A percentile compares a stretch with the other conserved stretches of the same genome.
Conservation (phyloP, 1,284 basidiomycete species). For the Apiotrichum mycotoxinovorans region DNA sequence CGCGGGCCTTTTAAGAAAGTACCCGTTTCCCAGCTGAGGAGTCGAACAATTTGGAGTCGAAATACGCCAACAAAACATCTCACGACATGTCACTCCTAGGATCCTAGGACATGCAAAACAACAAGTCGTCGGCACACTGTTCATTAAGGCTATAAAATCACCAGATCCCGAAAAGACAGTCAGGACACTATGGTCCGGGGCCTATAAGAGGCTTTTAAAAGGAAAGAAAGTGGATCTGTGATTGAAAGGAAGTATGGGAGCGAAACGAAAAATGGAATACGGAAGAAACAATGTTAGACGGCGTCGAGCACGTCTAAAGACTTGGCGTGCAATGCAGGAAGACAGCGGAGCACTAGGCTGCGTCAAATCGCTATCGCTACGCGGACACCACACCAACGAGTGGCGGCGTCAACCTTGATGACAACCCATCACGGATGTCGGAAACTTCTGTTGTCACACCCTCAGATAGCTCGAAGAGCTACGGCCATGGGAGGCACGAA, state of each 20-base stretch:
- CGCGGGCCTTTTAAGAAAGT: too few relatives aligned
- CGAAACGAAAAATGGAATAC: slow-evolving; percentile 2
- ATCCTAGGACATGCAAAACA: too few relatives aligned
- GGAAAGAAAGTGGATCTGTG: slow-evolving; percentile 1
- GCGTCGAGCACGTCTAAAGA: background rate
- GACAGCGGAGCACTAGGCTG: background rate
- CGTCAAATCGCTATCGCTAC: background rate
- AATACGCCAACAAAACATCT: background rate
- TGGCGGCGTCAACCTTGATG: slow-evolving; percentile 1
- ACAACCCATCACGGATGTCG: slow-evolving; percentile 12
- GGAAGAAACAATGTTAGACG: background rate
- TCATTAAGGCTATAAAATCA: background rate
- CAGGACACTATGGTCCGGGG: background rate
- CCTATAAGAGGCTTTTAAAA: background rate
- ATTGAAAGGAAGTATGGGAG: background rate
- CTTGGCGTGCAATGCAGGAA: background rate
- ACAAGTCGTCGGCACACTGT: background rate
- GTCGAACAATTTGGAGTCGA: background rate
- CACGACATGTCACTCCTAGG: too few relatives aligned
- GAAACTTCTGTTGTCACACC: background rate
- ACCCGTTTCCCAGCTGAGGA: background rate
- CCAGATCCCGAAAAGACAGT: background rate
- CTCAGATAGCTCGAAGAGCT: background rate
- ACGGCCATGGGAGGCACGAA: background rate
- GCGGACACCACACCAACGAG: background rate